Percentiles rank a stretch among this genome's conserved stretches.
phyloP scores from a whole-genome alignment of 352 stramenopile genomes.

The Pythium utonaiense region DNA sequence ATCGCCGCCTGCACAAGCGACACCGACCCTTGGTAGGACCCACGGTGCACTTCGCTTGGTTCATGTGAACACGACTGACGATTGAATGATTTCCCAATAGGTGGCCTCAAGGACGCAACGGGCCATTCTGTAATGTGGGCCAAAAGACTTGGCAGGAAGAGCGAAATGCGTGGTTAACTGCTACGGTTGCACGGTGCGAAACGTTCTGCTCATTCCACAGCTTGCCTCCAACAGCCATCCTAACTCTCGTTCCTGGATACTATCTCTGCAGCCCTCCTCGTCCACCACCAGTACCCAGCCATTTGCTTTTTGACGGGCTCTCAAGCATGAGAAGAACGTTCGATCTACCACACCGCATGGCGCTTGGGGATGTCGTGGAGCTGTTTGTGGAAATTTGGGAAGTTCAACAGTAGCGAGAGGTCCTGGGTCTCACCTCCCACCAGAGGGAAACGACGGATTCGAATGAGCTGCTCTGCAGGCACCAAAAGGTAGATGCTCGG shows the following conservation, averaged over 20 bases:
- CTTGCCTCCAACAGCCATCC: background rate
- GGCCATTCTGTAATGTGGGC: conserved; percentile 82
- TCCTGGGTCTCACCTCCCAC: background rate
- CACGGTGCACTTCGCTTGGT: background rate
- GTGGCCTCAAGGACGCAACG: conserved; percentile 86
- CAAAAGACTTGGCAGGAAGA: conserved; percentile 75
- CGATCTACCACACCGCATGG: conserved; percentile 84
- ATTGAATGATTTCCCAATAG: conserved; percentile 12
- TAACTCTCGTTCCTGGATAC: conserved; percentile 12
- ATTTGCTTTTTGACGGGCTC: conserved; percentile 80
- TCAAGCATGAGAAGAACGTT: conserved; percentile 85
- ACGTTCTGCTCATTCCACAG: conserved; percentile 6
- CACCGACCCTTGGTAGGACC: conserved; percentile 54
- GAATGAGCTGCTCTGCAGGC: background rate
- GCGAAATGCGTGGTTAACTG: conserved; percentile 62
- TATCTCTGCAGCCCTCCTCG: conserved; percentile 52
- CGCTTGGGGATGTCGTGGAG: conserved; percentile 78
- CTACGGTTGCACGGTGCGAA: conserved; percentile 59
- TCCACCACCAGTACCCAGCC: conserved; percentile 59
- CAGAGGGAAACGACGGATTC: background rate
- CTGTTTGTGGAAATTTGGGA: conserved; percentile 89
- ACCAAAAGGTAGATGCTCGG: background rate
- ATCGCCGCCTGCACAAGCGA: conserved; percentile 72
- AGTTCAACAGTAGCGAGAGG: conserved; percentile 55
- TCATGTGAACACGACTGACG: background rate